phyloP scores from a whole-genome alignment of 140 eudicot species.

The Anethum foeniculum region DNA sequence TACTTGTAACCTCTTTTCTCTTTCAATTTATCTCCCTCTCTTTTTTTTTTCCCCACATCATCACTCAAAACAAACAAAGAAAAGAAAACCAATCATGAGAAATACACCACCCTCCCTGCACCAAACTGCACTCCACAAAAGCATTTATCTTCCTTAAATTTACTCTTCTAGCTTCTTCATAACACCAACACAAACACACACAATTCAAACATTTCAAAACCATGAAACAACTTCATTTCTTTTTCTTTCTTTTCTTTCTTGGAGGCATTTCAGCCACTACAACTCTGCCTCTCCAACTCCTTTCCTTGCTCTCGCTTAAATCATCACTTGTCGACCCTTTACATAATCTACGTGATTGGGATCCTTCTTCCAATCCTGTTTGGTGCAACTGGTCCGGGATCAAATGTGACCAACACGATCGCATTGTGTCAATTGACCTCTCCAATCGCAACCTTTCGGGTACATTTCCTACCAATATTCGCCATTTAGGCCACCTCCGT shows the following conservation, averaged over 20 bases:
- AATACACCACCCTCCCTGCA: conserved; percentile 31
- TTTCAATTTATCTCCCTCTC: conserved; percentile 20
- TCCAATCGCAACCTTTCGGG: conserved; percentile 82
- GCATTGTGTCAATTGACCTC: conserved; percentile 50
- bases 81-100: conserved; percentile 54
- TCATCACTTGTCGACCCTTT: conserved; percentile 66
- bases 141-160: conserved; percentile 54
- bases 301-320: conserved; percentile 65
- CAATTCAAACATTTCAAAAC: conserved; percentile 7
- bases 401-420: conserved; percentile 44
- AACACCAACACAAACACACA: conserved; percentile 27
- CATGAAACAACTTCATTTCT: conserved; percentile 18
- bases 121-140: conserved; percentile 66
- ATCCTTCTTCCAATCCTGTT: conserved; percentile 43
- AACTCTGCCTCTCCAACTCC: conserved; percentile 46
- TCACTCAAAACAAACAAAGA: conserved; percentile 10
- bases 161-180: conserved; percentile 16
- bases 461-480: conserved; percentile 41
- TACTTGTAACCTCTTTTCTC: conserved; percentile 3
- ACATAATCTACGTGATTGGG: conserved; percentile 65
- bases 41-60: conserved; percentile 24
- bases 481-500: conserved; percentile 46
- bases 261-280: conserved; percentile 21
- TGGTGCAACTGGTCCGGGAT: conserved; percentile 93
- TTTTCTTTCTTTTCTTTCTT: not conserved